Base-by-base conservation (phyloP, 2,329 filamentous ascomycete genomes). In the Exophiala sideris region DNA sequence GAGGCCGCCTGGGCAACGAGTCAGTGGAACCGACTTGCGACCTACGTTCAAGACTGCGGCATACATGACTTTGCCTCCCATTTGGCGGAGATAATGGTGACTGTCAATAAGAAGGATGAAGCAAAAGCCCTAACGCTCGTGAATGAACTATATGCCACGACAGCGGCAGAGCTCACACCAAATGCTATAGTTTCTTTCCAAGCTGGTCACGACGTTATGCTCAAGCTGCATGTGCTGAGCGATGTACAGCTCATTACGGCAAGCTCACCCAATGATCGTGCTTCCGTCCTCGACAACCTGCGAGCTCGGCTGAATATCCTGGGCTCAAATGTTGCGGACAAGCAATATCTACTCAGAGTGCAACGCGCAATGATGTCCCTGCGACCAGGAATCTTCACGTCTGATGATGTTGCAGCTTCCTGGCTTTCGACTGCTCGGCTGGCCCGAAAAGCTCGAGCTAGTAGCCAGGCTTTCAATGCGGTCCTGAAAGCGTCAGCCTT, bases 1-100 rank as follows among this genome's bases (percentile, higher is more conserved):
- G 94, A 99, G 73, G 91, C 94, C 16, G 87, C 91, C 9, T 99
- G 94, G 91, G 86, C 89, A 39, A 92, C 88, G 3, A 84, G 86
- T 7, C 86, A 90, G 70, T 95, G 91, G 87, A 76, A 84, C 48
- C 86, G 83, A 4, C 76, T 97, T 32, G 76, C 85, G 56, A 83
- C 81, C 46, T 90, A 91, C 64, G 76, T 87, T 5, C 67, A 70
- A 14, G 74, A 64, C 35, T 61, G 72, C 20, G 64, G 66, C 36
- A 74, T 76, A 10, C 77, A 80, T 47, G 84, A 95, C 58, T 96
- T 99, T 73, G 91, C 95, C 64, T 80, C 95, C 45, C 87, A 86
- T 6, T 76, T 99, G 59, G 92, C 88, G 0, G 77, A 80, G 66
- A 80, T 85, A 11, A 76, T 88, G 56, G 76, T 82, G 50, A 85